Evolutionary conservation across 352 stramenopile genomes (phyloP).

Genomic region (Globisporangium irregulare): DNA sequence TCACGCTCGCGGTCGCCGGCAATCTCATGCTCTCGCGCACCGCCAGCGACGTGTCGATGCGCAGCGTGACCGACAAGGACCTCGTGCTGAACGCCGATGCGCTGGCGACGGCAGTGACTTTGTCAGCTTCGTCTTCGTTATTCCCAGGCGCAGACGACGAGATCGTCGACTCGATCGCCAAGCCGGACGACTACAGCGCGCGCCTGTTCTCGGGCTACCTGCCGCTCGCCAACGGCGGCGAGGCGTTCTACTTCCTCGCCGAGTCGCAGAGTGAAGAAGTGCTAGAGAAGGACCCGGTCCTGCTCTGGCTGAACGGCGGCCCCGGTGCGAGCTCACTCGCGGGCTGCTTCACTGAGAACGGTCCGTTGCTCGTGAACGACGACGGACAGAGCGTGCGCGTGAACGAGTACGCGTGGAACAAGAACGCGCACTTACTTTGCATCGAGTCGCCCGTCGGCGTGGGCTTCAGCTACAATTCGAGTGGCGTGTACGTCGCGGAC

Average conservation of each 20-base stretch:
- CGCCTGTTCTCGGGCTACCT: slow-evolving; percentile 23
- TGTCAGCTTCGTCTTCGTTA: background rate
- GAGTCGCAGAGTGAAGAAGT: slow-evolving; percentile 91
- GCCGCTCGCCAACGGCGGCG: slow-evolving; percentile 15
- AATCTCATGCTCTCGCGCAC: slow-evolving; percentile 21
- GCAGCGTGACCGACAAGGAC: slow-evolving; percentile 9
- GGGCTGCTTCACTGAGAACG: slow-evolving; percentile 94
- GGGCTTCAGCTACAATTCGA: slow-evolving; percentile 58
- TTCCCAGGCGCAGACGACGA: slow-evolving; percentile 45
- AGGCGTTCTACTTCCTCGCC: slow-evolving; percentile 92
- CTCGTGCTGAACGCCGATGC: slow-evolving; percentile 1
- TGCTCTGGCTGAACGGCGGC: slow-evolving; percentile 98
- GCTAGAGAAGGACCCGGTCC: slow-evolving; percentile 87
- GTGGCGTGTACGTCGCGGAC: slow-evolving; percentile 40
- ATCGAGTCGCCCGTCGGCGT: slow-evolving; percentile 65
- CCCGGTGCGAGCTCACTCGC: slow-evolving; percentile 93
- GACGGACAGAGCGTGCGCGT: slow-evolving; percentile 65
- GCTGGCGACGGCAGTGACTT: background rate
- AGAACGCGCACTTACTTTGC: slow-evolving; percentile 67
- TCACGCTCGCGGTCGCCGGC: slow-evolving; percentile 16
- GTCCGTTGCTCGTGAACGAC: slow-evolving; percentile 91
- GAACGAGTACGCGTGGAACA: slow-evolving; percentile 67
- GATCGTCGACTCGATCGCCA: slow-evolving; percentile 40
- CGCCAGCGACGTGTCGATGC: slow-evolving; percentile 6
- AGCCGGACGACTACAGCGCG: slow-evolving; percentile 21